Evolutionary conservation across 225 moss, liverwort and hornwort genomes (phyloP).

Genomic region (Straminergon stramineum): DNA sequence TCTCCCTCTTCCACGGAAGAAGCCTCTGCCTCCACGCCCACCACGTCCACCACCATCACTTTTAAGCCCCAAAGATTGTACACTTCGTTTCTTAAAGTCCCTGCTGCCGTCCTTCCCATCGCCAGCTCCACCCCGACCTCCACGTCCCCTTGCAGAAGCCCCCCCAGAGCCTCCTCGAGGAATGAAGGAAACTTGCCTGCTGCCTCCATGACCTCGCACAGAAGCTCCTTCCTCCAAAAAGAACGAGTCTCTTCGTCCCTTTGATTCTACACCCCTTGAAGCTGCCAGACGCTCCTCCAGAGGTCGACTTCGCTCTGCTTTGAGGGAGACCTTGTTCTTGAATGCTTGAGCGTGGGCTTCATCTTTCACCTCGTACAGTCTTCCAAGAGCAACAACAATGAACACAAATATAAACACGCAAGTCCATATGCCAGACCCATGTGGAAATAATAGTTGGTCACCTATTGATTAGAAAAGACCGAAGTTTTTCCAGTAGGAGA

Average conservation of each 20-base stretch:
- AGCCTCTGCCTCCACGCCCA: conserved; percentile 24
- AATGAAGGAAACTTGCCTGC: conserved; percentile 72
- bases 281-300: conserved; percentile 52
- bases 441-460: neutral
- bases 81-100: conserved; percentile 57
- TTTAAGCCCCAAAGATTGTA: conserved; percentile 63
- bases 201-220: conserved; percentile 61
- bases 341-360: conserved; percentile 85
- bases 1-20: conserved; percentile 39
- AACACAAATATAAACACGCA: neutral
- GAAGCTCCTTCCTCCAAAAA: conserved; percentile 26
- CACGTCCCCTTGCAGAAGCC: neutral
- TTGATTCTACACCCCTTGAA: conserved; percentile 3
- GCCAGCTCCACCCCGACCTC: conserved; percentile 7
- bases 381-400: neutral
- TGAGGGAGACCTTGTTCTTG: conserved; percentile 67
- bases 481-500: neutral
- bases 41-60: conserved; percentile 32
- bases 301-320: conserved; percentile 44
- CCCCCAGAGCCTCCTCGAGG: conserved; percentile 24
- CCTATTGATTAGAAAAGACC: neutral
- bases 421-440: neutral
- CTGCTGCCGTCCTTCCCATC: conserved; percentile 1
- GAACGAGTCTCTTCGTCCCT: conserved; percentile 12
- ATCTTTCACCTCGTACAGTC: conserved; percentile 84